Evolutionary conservation across 1,139 yeast genomes (phyloP).

Genomic region (Blastobotrys arbuscula): DNA sequence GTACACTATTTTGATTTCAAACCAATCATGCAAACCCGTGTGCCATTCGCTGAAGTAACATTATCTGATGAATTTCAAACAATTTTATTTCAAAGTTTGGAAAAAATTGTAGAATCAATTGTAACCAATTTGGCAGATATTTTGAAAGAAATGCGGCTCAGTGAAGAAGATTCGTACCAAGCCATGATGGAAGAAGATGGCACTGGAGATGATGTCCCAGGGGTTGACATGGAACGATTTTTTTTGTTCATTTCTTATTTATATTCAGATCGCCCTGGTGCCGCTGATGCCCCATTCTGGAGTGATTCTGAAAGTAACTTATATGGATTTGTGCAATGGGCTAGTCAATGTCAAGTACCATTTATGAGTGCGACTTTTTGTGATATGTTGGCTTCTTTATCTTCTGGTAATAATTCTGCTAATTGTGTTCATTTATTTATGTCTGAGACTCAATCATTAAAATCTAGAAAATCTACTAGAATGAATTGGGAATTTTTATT

Average conservation of each 20-base stretch:
- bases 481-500: constrained; percentile 52
- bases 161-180: constrained; percentile 75
- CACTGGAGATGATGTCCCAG: constrained; percentile 39
- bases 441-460: constrained; percentile 16
- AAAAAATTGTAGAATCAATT: constrained; percentile 51
- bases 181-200: constrained; percentile 38
- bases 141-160: constrained; percentile 71
- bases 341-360: constrained; percentile 75
- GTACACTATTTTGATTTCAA: constrained; percentile 27
- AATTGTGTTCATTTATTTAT: constrained; percentile 41
- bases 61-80: constrained; percentile 21
- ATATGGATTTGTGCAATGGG: constrained; percentile 84
- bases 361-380: constrained; percentile 80
- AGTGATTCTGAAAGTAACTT: constrained; percentile 54
- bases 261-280: constrained; percentile 55
- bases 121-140: constrained; percentile 73
- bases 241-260: constrained; percentile 71
- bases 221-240: constrained; percentile 83
- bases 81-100: constrained; percentile 23
- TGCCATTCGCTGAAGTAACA: constrained; percentile 19
- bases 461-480: constrained; percentile 10
- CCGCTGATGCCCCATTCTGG: constrained; percentile 62
- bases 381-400: constrained; percentile 67
- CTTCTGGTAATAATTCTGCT: constrained; percentile 55
- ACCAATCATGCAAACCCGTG: constrained; percentile 46